phyloP scores from a whole-genome alignment of 257 asterid genomes.

The Ligustrum vulgare region DNA sequence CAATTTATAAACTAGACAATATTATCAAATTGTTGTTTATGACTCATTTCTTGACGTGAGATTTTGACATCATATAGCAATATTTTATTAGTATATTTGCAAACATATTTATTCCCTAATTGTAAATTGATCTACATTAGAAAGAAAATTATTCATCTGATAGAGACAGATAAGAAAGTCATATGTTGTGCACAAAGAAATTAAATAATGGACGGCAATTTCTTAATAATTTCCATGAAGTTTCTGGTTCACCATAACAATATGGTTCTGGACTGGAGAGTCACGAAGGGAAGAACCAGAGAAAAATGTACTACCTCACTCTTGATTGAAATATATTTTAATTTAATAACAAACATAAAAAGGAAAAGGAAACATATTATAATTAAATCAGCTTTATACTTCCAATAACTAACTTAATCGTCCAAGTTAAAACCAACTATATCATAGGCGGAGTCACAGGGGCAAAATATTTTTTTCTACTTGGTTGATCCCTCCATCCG shows the following conservation, averaged over 20 bases:
- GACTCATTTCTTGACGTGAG: not conserved
- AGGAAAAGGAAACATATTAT: too few species aligned
- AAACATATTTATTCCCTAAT: not conserved
- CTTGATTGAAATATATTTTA: too few species aligned
- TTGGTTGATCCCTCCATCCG: too few species aligned
- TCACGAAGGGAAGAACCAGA: not conserved
- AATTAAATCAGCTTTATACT: too few species aligned
- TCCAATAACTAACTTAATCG: too few species aligned
- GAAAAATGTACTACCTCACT: not conserved
- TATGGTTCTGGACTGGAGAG: not conserved
- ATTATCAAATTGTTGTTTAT: too few species aligned
- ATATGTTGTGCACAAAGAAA: not conserved
- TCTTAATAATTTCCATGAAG: not conserved
- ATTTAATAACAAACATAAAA: too few species aligned
- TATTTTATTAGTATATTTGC: too few species aligned
- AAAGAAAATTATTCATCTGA: not conserved
- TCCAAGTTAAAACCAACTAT: too few species aligned
- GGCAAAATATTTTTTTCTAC: too few species aligned
- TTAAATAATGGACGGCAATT: not conserved
- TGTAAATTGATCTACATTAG: not conserved
- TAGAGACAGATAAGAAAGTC: not conserved
- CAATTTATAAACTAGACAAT: too few species aligned
- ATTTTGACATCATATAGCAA: not conserved
- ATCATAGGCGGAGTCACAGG: too few species aligned
- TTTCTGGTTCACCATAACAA: not conserved